These are phyloP conservation scores for Toxicodendron radicans DNA, from an alignment of 345 rosid species.

Conservation along the genomic window DNA sequence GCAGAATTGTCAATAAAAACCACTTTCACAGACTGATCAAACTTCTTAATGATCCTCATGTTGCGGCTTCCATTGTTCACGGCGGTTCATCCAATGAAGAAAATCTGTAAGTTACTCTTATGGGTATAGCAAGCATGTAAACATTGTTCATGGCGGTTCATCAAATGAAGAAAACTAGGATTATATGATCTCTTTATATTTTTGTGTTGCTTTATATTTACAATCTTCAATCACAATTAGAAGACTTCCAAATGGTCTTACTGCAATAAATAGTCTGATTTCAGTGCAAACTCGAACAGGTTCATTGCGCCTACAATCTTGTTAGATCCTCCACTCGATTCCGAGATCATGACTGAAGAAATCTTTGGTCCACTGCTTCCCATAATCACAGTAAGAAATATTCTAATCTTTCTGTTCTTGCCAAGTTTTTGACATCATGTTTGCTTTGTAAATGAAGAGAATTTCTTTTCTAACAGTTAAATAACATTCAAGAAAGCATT, in stretches of 20 bases:
- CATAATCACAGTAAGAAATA: conserved; percentile 48
- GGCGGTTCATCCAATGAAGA: conserved; percentile 76
- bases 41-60: conserved; percentile 59
- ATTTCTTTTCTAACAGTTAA: conserved; percentile 36
- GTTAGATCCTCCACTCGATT: conserved; percentile 63
- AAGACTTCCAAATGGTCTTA: neutral
- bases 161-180: no score
- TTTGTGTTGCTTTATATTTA: no score
- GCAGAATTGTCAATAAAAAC: conserved; percentile 50
- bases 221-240: no score
- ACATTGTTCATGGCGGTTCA: no score
- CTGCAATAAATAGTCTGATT: neutral
- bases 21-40: conserved; percentile 57
- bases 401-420: neutral
- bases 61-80: conserved; percentile 53
- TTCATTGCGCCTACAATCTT: conserved; percentile 64
- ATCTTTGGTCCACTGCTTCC: conserved; percentile 76
- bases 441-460: neutral
- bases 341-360: conserved; percentile 61
- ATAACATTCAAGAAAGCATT: conserved; percentile 55
- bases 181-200: no score
- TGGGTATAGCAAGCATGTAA: no score
- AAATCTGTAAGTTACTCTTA: conserved; percentile 40
- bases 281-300: conserved; percentile 27
- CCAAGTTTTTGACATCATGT: neutral